Conservation (phyloP, 768 basidiomycete species). For the Melanogaster broomeanus region DNA sequence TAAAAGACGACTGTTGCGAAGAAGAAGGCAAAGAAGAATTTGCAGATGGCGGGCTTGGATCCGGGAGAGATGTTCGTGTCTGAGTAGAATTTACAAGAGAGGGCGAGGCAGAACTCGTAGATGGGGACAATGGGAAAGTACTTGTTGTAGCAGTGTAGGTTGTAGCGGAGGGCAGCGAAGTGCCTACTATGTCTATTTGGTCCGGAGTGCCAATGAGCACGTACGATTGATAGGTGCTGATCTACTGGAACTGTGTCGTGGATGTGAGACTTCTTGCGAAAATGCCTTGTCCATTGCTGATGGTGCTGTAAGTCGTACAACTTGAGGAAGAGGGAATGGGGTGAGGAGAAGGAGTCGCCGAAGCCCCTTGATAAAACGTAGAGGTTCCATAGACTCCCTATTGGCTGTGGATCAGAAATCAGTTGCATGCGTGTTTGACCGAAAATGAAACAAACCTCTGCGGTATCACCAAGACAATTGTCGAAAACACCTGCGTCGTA, state of each 20-base stretch:
- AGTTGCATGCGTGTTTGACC: neutral
- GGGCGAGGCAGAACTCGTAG: neutral
- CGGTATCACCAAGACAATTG: conserved; percentile 53
- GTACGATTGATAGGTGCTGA: neutral
- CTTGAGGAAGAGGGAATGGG: conserved; percentile 58
- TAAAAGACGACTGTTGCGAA: neutral
- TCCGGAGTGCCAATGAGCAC: neutral
- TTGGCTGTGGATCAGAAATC: conserved; percentile 40
- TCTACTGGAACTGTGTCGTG: conserved; percentile 2
- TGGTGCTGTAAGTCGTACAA: conserved; percentile 54
- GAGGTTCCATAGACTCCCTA: conserved; percentile 71
- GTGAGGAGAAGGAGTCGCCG: conserved; percentile 55
- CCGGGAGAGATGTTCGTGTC: neutral
- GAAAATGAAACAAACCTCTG: conserved; percentile 35
- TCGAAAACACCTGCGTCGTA: conserved; percentile 49
- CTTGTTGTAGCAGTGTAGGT: conserved; percentile 5
- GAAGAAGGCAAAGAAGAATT: neutral
- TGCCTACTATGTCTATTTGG: neutral
- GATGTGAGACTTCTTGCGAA: conserved; percentile 28
- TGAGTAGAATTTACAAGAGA: neutral
- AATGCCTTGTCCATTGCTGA: conserved; percentile 45
- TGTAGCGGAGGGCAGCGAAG: conserved; percentile 3
- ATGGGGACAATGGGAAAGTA: conserved; percentile 7
- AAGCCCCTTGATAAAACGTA: conserved; percentile 66
- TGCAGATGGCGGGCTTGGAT: neutral